Base-by-base conservation (phyloP, 2,329 filamentous ascomycete genomes). In the Aureobasidium sp. region DNA sequence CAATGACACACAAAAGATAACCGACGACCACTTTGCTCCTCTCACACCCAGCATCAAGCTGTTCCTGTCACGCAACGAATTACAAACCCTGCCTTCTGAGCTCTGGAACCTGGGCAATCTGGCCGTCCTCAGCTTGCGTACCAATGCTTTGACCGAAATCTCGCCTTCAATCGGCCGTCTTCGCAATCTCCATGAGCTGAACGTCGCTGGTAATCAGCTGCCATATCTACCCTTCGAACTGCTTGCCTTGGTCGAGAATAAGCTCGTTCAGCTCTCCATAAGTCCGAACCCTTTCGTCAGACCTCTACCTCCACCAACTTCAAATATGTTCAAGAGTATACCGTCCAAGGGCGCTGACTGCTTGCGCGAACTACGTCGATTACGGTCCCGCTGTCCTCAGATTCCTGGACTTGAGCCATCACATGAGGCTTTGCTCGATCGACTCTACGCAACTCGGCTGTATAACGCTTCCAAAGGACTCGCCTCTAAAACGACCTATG, bases 71-170 rank as follows among this genome's bases (percentile, higher is more conserved):
- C 73, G 72, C 49, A 89, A 88, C 61, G 63, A 66, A 0, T 72
- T 89, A 3, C 66, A 64, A 2, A 68, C 69, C 12, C 69, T 86
- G 1, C 85, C 85, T 0, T 70, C 73, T 2, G 77, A 79, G 42
- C 66, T 88, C 2, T 85, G 86, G 61, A 74, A 79, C 41, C 68
- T 88, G 2, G 70, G 80, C 19, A 71, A 80, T 59, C 70, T 88
- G 25, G 83, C 79, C 0, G 78, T 83, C 14, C 74, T 89, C 11
- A 86, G 79, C 59, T 71, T 89, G 14, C 79, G 85, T 30, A 78
- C 75, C 56, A 88, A 88, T 60, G 65, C 74, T 21, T 72, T 89
- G 12, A 70, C 68, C 0, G 78, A 84, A 61, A 68, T 89, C 2
- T 81, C 85, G 1, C 71, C 80, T 0, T 72, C 74, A 3, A 80